Base-by-base conservation (phyloP, 768 basidiomycete genomes). In the Auriscalpium orientale region DNA sequence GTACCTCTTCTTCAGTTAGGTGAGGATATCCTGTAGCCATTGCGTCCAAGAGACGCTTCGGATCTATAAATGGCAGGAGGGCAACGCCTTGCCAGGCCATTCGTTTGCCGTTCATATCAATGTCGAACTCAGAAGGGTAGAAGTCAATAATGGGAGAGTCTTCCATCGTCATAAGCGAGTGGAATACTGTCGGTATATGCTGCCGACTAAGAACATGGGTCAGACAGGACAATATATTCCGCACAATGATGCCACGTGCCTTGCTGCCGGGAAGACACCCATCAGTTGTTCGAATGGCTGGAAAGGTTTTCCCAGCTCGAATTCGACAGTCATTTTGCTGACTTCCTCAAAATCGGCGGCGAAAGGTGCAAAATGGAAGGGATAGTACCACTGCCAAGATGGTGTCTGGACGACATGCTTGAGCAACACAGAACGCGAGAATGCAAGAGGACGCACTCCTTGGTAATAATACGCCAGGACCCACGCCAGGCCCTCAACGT, bases 51-150 rank as follows among this genome's bases (percentile, higher is more conserved):
- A 99, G 72, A 36, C 94, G 81, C 54, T 78, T 79, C 68, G 85
- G 79, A 66, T 98, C 91, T 59, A 99, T 98, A 76, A 98, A 99
- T 0, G 97, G 95, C 20, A 99, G 76, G 9, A 99, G 75, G 0
- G 97, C 95, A 55, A 99, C 93, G 53, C 97, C 97, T 70, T 99
- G 95, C 97, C 97, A 99, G 8, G 90, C 79, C 95, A 98, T 98
- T 72, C 89, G 91, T 75, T 98, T 98, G 56, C 97, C 97, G 66
- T 99, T 99, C 97, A 99, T 99, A 70, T 99, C 97, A 65, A 98
- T 87, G 63, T 95, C 84, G 69, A 99, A 99, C 15, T 87, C 82
- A 0, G 77, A 60, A 0, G 95, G 95, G 71, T 98, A 98, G 74
- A 98, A 98, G 66, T 98, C 95, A 57, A 92, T 82, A 70, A 98